These are phyloP conservation scores for Penicillium herquei DNA, from an alignment of 495 filamentous ascomycete genomes.

Conservation along the genomic window DNA sequence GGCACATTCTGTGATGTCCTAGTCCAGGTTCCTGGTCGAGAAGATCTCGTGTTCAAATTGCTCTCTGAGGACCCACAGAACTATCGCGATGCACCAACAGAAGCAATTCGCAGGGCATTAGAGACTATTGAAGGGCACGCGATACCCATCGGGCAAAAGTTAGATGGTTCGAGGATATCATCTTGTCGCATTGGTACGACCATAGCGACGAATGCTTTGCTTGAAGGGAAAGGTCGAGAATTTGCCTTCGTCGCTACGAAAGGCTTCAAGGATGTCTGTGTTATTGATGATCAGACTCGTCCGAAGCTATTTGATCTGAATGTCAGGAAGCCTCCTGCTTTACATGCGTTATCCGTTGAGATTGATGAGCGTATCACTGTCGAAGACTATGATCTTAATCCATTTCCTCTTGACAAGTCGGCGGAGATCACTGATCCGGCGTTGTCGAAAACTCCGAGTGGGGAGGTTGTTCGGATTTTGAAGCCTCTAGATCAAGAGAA, in stretches of 20 bases:
- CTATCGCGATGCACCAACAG: slow-evolving; percentile 74
- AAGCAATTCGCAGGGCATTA: slow-evolving; percentile 76
- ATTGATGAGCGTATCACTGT: slow-evolving; percentile 16
- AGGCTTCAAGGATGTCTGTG: slow-evolving; percentile 16
- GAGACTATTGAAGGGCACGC: slow-evolving; percentile 59
- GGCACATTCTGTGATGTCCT: slow-evolving; percentile 29
- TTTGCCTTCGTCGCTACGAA: slow-evolving; percentile 15
- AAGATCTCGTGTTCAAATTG: slow-evolving; percentile 66
- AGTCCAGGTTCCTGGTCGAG: slow-evolving; percentile 17
- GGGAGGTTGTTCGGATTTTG: background rate
- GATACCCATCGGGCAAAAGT: slow-evolving; percentile 8
- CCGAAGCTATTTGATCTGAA: slow-evolving; percentile 19
- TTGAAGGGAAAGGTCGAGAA: slow-evolving; percentile 19
- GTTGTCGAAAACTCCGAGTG: background rate
- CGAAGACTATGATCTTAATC: background rate
- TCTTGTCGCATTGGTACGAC: slow-evolving; percentile 22
- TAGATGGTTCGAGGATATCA: slow-evolving; percentile 15
- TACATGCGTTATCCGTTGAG: slow-evolving; percentile 14
- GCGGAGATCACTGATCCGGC: background rate
- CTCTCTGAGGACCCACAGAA: slow-evolving; percentile 76
- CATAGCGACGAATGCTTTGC: slow-evolving; percentile 20
- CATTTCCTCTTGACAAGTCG: slow-evolving; percentile 2
- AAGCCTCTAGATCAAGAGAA: background rate
- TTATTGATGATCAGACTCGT: slow-evolving; percentile 20
- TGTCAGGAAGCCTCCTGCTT: slow-evolving; percentile 5